These are phyloP conservation scores for Dipteronia dyeriana DNA, from an alignment of 345 rosid genomes.

Conservation along the genomic window DNA sequence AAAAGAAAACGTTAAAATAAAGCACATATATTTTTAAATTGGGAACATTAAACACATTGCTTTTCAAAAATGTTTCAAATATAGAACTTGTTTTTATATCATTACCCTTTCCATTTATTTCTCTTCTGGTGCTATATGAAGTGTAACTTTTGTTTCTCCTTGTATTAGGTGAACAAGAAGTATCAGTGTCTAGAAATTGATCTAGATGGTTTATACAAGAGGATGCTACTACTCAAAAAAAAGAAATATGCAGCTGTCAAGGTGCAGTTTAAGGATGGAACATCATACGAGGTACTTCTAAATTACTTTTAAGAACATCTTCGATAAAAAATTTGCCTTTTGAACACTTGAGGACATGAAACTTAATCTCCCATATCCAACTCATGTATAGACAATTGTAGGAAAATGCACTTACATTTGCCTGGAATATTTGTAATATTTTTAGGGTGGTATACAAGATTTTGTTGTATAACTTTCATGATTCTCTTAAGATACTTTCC, in stretches of 20 bases:
- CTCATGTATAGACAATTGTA: background rate
- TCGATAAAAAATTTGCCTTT: background rate
- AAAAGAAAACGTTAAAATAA: background rate
- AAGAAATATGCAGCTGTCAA: slow-evolving; percentile 99
- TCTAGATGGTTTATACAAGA: slow-evolving; percentile 92
- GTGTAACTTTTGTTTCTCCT: slow-evolving; percentile 23
- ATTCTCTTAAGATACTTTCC: background rate
- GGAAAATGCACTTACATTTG: slow-evolving; percentile 9
- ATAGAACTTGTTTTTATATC: background rate
- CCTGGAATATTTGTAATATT: background rate
- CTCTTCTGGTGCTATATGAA: slow-evolving; percentile 1
- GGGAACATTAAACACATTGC: background rate
- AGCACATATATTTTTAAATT: background rate
- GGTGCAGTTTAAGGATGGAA: slow-evolving; percentile 79
- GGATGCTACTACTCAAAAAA: slow-evolving; percentile 97
- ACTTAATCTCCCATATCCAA: background rate
- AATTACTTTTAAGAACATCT: background rate
- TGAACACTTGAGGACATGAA: background rate
- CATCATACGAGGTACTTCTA: slow-evolving; percentile 62
- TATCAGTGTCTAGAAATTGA: slow-evolving; percentile 90
- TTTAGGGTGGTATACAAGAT: background rate
- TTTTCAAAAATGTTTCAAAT: background rate
- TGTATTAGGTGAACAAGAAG: slow-evolving; percentile 86
- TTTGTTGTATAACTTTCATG: background rate
- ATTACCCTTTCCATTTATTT: background rate